These are phyloP conservation scores for Pyrrhoderma noxium DNA, from an alignment of 1,284 basidiomycete species.

Conservation along the genomic window DNA sequence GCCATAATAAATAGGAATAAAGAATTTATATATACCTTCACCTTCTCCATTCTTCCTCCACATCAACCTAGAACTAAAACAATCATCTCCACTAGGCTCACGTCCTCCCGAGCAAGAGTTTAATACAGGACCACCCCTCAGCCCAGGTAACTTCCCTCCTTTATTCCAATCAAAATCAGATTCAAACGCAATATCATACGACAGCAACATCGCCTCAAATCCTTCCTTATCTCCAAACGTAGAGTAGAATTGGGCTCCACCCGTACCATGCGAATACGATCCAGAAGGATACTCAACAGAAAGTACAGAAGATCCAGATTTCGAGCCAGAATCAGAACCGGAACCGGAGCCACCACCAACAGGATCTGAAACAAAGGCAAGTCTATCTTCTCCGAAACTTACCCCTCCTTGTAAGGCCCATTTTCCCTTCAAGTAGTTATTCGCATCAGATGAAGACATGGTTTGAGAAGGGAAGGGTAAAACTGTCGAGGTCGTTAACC, in stretches of 20 bases:
- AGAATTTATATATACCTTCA: slow-evolving; percentile 29
- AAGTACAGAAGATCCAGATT: slow-evolving; percentile 46
- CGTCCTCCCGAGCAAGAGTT: slow-evolving; percentile 36
- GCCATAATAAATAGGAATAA: too few relatives aligned
- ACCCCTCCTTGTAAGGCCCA: slow-evolving; percentile 60
- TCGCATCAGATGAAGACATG: slow-evolving; percentile 40
- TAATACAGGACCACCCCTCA: slow-evolving; percentile 35
- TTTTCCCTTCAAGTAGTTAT: slow-evolving; percentile 43
- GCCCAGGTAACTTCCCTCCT: slow-evolving; percentile 41
- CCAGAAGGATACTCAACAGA: slow-evolving; percentile 57
- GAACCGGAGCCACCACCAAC: slow-evolving; percentile 26
- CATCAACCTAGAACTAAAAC: slow-evolving; percentile 42
- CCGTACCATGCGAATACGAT: slow-evolving; percentile 50
- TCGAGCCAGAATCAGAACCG: too few relatives aligned
- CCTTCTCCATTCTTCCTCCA: slow-evolving; percentile 36
- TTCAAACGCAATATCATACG: slow-evolving; percentile 69
- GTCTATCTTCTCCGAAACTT: slow-evolving; percentile 46
- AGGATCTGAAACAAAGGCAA: slow-evolving; percentile 59
- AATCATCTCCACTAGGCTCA: slow-evolving; percentile 34
- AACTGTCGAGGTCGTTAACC: slow-evolving; percentile 52
- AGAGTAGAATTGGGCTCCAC: slow-evolving; percentile 59
- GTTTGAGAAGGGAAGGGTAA: slow-evolving; percentile 65
- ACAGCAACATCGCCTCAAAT: slow-evolving; percentile 57
- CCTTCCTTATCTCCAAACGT: slow-evolving; percentile 50
- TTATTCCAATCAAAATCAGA: slow-evolving; percentile 41